Evolutionary conservation across 345 rosid species (phyloP).

Genomic region (Limnanthes douglasii): DNA sequence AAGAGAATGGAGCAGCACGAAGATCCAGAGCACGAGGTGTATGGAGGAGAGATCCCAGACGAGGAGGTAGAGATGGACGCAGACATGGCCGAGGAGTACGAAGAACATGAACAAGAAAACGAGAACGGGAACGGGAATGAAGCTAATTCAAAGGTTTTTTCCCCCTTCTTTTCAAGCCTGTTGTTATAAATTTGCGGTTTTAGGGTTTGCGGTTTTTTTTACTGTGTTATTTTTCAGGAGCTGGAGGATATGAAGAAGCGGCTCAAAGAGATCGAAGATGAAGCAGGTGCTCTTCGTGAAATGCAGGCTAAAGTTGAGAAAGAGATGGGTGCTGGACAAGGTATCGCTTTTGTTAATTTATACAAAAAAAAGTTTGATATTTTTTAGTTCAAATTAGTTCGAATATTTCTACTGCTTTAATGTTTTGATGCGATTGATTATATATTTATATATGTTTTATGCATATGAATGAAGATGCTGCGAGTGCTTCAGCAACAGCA

Average conservation of each 20-base stretch:
- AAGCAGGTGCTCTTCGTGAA: slow-evolving; percentile 96
- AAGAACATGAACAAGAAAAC: slow-evolving; percentile 30
- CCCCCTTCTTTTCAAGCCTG: background rate
- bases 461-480: slow-evolving; percentile 41
- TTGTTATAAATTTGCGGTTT: slow-evolving; percentile 1
- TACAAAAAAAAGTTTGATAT: too few relatives aligned
- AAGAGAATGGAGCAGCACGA: slow-evolving; percentile 37
- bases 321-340: slow-evolving; percentile 96
- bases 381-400: background rate
- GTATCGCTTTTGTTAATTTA: slow-evolving; percentile 14
- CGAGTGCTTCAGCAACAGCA: slow-evolving; percentile 43
- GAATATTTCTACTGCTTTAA: background rate
- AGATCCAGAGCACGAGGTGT: slow-evolving; percentile 76
- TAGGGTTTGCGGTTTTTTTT: background rate
- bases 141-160: slow-evolving; percentile 42
- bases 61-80: slow-evolving; percentile 61
- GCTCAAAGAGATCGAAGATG: slow-evolving; percentile 91
- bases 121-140: slow-evolving; percentile 26
- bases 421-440: too few relatives aligned
- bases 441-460: background rate
- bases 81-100: slow-evolving; percentile 34
- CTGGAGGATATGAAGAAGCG: slow-evolving; percentile 98
- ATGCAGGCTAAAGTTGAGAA: slow-evolving; percentile 99
- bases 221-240: slow-evolving; percentile 30
- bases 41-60: slow-evolving; percentile 78